These are phyloP conservation scores for Candida vaughaniae DNA, from an alignment of 805 yeast genomes.

Conservation along the genomic window DNA sequence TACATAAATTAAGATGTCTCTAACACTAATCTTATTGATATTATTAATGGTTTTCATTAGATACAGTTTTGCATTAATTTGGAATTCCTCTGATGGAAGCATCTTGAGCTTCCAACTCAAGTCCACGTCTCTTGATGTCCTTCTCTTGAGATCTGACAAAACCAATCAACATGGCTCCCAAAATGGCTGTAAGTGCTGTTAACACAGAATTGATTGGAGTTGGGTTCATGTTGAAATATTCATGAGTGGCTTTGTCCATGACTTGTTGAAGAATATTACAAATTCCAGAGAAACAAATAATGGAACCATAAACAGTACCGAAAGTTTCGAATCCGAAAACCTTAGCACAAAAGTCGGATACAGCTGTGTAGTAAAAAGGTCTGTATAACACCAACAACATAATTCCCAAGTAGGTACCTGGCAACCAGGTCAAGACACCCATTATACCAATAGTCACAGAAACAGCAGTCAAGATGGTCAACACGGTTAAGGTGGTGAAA, in stretches of 20 bases:
- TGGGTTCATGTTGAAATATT: constrained; percentile 69
- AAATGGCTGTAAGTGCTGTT: constrained; percentile 51
- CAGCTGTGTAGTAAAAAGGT: constrained; percentile 91
- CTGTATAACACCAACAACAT: constrained; percentile 73
- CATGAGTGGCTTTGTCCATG: constrained; percentile 71
- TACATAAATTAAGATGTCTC: too few species aligned
- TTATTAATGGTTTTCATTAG: not conserved
- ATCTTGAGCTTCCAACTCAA: constrained; percentile 64
- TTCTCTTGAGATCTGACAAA: constrained; percentile 44
- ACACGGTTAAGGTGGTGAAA: constrained; percentile 57
- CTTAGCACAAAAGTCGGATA: constrained; percentile 87
- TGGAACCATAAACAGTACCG: constrained; percentile 86
- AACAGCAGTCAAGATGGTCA: constrained; percentile 49
- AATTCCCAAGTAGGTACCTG: constrained; percentile 68
- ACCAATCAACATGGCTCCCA: constrained; percentile 46
- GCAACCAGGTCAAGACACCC: constrained; percentile 59
- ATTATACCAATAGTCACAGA: constrained; percentile 67
- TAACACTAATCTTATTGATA: too few species aligned
- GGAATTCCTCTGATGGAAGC: constrained; percentile 53
- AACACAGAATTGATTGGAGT: constrained; percentile 67
- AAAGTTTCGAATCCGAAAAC: constrained; percentile 91
- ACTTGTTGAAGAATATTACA: constrained; percentile 70
- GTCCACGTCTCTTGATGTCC: constrained; percentile 45
- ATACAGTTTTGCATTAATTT: constrained; percentile 15
- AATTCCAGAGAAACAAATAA: constrained; percentile 80